phyloP scores from a whole-genome alignment of 2,329 filamentous ascomycete species.

The Cordyceps tenuipes region DNA sequence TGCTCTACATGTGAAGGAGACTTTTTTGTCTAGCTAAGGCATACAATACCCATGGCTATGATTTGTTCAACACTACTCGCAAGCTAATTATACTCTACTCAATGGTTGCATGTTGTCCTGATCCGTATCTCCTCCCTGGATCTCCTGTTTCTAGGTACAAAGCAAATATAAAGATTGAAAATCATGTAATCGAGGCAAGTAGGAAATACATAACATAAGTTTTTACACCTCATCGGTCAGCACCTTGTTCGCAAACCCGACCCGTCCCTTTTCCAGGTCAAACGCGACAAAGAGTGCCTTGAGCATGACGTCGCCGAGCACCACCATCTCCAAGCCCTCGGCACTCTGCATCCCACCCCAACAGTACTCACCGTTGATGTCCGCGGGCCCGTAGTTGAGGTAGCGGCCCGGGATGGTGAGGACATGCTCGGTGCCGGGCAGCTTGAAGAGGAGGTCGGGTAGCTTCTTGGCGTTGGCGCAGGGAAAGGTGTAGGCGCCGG shows the following conservation, averaged over 20 bases:
- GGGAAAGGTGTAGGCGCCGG: conserved; percentile 48
- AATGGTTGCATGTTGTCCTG: neutral
- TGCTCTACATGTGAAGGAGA: neutral
- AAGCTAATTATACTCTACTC: neutral
- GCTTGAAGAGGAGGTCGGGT: conserved; percentile 48
- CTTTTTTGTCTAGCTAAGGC: too few species aligned
- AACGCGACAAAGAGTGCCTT: conserved; percentile 72
- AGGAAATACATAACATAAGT: neutral
- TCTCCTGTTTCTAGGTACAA: neutral
- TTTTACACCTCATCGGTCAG: conserved; percentile 19
- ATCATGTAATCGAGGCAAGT: neutral
- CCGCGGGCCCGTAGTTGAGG: conserved; percentile 45
- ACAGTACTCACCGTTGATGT: conserved; percentile 47
- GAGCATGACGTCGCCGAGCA: conserved; percentile 72
- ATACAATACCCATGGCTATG: too few species aligned
- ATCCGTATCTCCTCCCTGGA: neutral
- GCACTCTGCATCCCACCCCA: conserved; percentile 67
- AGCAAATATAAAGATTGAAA: conserved; percentile 5
- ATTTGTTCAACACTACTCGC: neutral
- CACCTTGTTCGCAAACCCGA: conserved; percentile 38
- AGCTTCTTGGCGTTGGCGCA: conserved; percentile 44
- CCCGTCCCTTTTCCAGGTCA: conserved; percentile 37
- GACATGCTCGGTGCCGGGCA: conserved; percentile 41
- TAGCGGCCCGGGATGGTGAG: conserved; percentile 46
- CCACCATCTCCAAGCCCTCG: conserved; percentile 41